Evolutionary conservation across 2,329 filamentous ascomycete species (phyloP), one percentile per base, ranked within the genome.

Genomic region (Gnomoniopsis sp.): DNA sequence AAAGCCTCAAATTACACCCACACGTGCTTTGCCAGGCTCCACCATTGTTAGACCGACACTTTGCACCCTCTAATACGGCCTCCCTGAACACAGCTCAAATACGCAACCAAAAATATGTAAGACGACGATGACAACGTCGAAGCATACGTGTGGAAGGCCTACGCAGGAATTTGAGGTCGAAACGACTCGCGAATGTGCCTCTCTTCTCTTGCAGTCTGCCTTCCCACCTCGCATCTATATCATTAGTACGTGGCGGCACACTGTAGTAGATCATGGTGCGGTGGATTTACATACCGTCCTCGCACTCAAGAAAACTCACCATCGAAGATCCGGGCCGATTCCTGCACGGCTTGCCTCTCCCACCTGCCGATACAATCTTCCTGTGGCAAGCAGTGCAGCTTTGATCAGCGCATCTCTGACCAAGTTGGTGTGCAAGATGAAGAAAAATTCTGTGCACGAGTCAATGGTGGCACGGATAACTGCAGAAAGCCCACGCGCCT

Each of bases 401-500:
- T 15, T 41, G 12, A 41, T 41, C 36, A 41, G 8, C 8, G 7
- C 36, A 41, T 11, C 36, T n/a, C 36, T 6, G 36, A 11, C 36
- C 36, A 41, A 15, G 12, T 11, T 41, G 4, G 14, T n/a, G 17
- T 12, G 14, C 12, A 41, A 41, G 12, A 14, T 11, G 7, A 21
- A n/a, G 19, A 26, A 41, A 55, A 21, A 49, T 54, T 55, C 36
- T 19, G 34, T 36, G 17, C 51, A 49, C 30, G 21, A 17, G 17
- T 26, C 36, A 46, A 58, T 21, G 30, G 33, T 34, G n/a, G 15
- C 26, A 49, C 53, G 60, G 60, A 15, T 22, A 49, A 46, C 41
- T 59, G 57, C 57, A 51, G 49, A 17, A 54, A 41, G 53, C 60
- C 50, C 60, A 62, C 51, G 60, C 57, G 53, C 30, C 41, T 30